Evolutionary conservation across 768 basidiomycete genomes (phyloP).

Genomic region (Boletus rubroflammeus): DNA sequence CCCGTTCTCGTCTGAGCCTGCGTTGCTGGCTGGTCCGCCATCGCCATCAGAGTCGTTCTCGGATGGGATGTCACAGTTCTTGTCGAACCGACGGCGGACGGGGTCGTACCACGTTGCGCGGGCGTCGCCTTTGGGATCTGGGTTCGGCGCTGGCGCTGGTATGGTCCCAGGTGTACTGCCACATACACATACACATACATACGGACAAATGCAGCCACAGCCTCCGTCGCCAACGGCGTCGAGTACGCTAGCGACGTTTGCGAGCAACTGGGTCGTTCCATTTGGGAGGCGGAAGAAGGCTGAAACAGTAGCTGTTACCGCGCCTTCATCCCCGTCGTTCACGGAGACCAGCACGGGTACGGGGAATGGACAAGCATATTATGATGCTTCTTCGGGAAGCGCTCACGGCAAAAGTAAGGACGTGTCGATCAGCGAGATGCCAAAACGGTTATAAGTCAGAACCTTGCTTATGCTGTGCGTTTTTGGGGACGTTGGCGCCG

Average conservation of each 20-base stretch:
- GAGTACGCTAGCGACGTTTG: slow-evolving; percentile 53
- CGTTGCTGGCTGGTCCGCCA: slow-evolving; percentile 40
- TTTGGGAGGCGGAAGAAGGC: slow-evolving; percentile 54
- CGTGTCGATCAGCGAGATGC: slow-evolving; percentile 40
- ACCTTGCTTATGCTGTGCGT: neutral
- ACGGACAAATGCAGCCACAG: slow-evolving; percentile 1
- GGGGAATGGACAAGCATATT: slow-evolving; percentile 20
- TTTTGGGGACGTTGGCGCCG: neutral
- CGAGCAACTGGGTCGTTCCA: slow-evolving; percentile 62
- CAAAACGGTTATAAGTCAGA: slow-evolving; percentile 21
- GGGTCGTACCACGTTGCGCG: slow-evolving; percentile 57
- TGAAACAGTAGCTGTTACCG: slow-evolving; percentile 5
- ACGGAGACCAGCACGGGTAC: slow-evolving; percentile 17
- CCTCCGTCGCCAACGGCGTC: slow-evolving; percentile 40
- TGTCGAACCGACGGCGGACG: slow-evolving; percentile 49
- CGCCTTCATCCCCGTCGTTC: slow-evolving; percentile 2
- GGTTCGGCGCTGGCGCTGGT: neutral
- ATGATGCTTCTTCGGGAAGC: slow-evolving; percentile 16
- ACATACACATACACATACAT: neutral
- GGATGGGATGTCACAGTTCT: slow-evolving; percentile 53
- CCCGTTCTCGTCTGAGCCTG: slow-evolving; percentile 33
- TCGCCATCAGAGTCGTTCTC: slow-evolving; percentile 61
- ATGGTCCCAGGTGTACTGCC: slow-evolving; percentile 6
- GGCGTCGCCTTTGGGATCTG: slow-evolving; percentile 42
- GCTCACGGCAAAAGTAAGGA: slow-evolving; percentile 10